Percentiles rank a stretch among this genome's conserved stretches.
These are phyloP conservation scores for Nitzschia palea DNA, from an alignment of 108 stramenopile genomes.

Conservation along the genomic window DNA sequence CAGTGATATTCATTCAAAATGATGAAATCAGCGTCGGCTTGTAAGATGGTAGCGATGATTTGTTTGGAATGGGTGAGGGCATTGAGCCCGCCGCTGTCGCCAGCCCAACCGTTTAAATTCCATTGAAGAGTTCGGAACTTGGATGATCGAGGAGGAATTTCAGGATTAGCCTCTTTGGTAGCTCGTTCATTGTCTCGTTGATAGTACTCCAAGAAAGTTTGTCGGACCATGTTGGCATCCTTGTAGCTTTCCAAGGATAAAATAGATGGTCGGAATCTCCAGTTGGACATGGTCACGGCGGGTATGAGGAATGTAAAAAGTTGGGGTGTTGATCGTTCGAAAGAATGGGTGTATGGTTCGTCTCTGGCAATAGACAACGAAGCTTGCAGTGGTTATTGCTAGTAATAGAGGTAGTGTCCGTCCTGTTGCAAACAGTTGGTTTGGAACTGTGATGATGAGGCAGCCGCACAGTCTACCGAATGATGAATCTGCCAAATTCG, in stretches of 20 bases:
- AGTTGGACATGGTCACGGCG: background rate
- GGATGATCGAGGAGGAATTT: slow-evolving; percentile 2
- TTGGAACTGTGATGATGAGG: too few relatives aligned
- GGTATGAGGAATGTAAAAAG: background rate
- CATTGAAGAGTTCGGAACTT: slow-evolving; percentile 19
- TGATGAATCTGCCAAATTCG: too few relatives aligned
- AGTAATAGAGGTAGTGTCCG: too few relatives aligned
- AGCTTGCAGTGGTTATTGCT: too few relatives aligned
- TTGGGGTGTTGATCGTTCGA: too few relatives aligned
- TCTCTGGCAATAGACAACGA: too few relatives aligned
- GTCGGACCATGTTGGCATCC: background rate
- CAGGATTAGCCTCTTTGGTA: background rate
- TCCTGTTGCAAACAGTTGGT: too few relatives aligned
- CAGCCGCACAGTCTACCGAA: too few relatives aligned
- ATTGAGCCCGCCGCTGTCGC: slow-evolving; percentile 3
- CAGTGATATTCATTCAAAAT: slow-evolving; percentile 25
- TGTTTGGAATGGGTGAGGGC: background rate
- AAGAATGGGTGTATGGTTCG: too few relatives aligned
- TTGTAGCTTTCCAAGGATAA: slow-evolving; percentile 7
- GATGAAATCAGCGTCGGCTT: slow-evolving; percentile 13
- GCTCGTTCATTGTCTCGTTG: slow-evolving; percentile 19
- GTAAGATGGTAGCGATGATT: slow-evolving; percentile 4
- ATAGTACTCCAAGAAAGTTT: slow-evolving; percentile 7
- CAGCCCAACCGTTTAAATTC: slow-evolving; percentile 18
- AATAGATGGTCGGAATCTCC: slow-evolving; percentile 18